Percentiles rank a stretch among this genome's conserved stretches.
Conservation (phyloP, 805 yeast species). For the Candida caryicola region DNA sequence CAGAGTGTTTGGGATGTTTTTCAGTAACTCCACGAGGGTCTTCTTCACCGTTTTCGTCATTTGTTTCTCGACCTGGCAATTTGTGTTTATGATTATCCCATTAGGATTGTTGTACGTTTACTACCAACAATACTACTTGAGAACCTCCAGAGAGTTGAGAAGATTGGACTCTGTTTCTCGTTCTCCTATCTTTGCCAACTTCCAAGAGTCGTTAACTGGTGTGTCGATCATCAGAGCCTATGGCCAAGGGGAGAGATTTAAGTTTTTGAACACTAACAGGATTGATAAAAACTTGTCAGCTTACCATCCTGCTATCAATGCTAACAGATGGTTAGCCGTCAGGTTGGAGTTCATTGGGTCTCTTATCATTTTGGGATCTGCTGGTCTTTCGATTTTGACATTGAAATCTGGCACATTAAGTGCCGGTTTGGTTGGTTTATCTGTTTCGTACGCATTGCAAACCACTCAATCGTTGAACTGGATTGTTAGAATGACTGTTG, state of each 20-base stretch:
- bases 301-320: slow-evolving; percentile 84
- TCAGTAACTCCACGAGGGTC: slow-evolving; percentile 60
- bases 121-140: slow-evolving; percentile 74
- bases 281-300: slow-evolving; percentile 90
- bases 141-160: slow-evolving; percentile 77
- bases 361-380: slow-evolving; percentile 78
- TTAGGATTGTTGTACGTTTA: slow-evolving; percentile 59
- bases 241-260: slow-evolving; percentile 61
- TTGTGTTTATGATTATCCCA: slow-evolving; percentile 71
- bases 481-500: slow-evolving; percentile 99
- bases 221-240: slow-evolving; percentile 75
- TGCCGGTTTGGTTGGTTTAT: slow-evolving; percentile 91
- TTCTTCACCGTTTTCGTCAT: slow-evolving; percentile 76
- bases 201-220: slow-evolving; percentile 79
- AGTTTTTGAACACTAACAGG: slow-evolving; percentile 60
- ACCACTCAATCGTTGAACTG: slow-evolving; percentile 91
- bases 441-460: slow-evolving; percentile 89
- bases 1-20: slow-evolving; percentile 67
- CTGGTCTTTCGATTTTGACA: slow-evolving; percentile 74
- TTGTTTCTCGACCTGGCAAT: slow-evolving; percentile 83
- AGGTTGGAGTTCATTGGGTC: slow-evolving; percentile 91
- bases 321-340: slow-evolving; percentile 97
- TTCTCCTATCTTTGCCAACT: slow-evolving; percentile 80
- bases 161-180: slow-evolving; percentile 77
- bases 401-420: slow-evolving; percentile 66